Evolutionary conservation across 495 filamentous ascomycete species (phyloP), one percentile per base, ranked within the genome.

Genomic region (Talaromyces trachyspermus): DNA sequence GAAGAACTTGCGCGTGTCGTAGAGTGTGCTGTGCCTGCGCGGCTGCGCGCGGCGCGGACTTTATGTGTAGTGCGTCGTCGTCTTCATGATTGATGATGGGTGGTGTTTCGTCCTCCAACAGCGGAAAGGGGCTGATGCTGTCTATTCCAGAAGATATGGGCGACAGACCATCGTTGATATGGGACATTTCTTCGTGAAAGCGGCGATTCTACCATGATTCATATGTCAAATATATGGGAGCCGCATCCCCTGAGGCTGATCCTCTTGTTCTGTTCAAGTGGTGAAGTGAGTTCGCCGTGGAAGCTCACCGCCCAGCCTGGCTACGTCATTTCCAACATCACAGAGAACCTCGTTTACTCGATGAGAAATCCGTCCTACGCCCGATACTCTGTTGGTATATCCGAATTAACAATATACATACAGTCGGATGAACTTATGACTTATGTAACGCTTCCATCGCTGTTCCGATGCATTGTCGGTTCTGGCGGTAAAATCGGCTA

Each of bases 111-210:
- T 46, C 44, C 25, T 46, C 44, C 20, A 46, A 36, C 15, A 10
- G 44, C 14, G 44, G 44, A 6, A 46, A 46, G 2, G 44, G 44
- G n/a, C 29, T 35, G 44, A 46, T 24, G 20, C 44, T 46, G 29
- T 46, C 44, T 10, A 46, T 46, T 46, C 44, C 44, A 19, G 44
- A 46, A 8, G 44, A 46, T 37, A 46, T 22, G n/a, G 44, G 29
- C 42, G 42, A 46, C 20, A 35, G 20, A 23, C 37, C 44, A 37
- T 36, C 44, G 22, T 33, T 23, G 20, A 32, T 36, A 15, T 22
- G 30, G n/a, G 44, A 35, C 44, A 46, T 46, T 15, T 22, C 42
- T 44, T 11, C 1, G 12, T 27, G 8, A 12, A 38, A 9, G 18
- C 18, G 2, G 22, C 26, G 8, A 26, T 20, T 18, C 39, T 42